Evolutionary conservation across 1,284 basidiomycete genomes (phyloP).

Genomic region (Exobasidium rhododendri): DNA sequence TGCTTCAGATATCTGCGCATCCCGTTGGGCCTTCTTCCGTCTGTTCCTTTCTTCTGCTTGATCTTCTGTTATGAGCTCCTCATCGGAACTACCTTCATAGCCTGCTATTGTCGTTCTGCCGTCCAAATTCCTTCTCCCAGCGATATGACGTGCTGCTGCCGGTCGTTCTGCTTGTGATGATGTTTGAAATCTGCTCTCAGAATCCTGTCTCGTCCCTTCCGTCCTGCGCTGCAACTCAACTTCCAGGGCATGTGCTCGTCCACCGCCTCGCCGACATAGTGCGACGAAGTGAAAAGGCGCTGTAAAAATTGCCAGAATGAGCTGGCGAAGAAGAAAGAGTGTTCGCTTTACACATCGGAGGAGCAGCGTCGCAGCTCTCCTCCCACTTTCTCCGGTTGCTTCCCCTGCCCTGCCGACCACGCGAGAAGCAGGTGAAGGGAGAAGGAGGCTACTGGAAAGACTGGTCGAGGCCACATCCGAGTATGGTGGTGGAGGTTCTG

Average conservation of each 20-base stretch:
- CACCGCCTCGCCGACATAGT: neutral
- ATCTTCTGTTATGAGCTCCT: conserved; percentile 31
- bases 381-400: neutral
- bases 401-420: neutral
- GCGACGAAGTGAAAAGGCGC: conserved; percentile 9
- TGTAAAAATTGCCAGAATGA: conserved; percentile 12
- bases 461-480: neutral
- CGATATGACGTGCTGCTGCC: conserved; percentile 7
- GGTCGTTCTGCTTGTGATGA: conserved; percentile 11
- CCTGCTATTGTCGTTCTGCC: neutral
- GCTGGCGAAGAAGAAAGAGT: neutral
- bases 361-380: neutral
- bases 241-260: conserved; percentile 1
- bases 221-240: neutral
- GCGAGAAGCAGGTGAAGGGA: neutral
- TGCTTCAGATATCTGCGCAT: neutral
- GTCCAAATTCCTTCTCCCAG: neutral
- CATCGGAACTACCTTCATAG: neutral
- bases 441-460: neutral
- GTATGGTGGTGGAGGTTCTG: conserved; percentile 16
- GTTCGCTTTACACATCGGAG: neutral
- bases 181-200: conserved; percentile 1
- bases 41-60: conserved; percentile 23
- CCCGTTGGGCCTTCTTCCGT: neutral
- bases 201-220: neutral